phyloP scores from a whole-genome alignment of 1,139 yeast species.

The Sugiyamaella castrensis region DNA sequence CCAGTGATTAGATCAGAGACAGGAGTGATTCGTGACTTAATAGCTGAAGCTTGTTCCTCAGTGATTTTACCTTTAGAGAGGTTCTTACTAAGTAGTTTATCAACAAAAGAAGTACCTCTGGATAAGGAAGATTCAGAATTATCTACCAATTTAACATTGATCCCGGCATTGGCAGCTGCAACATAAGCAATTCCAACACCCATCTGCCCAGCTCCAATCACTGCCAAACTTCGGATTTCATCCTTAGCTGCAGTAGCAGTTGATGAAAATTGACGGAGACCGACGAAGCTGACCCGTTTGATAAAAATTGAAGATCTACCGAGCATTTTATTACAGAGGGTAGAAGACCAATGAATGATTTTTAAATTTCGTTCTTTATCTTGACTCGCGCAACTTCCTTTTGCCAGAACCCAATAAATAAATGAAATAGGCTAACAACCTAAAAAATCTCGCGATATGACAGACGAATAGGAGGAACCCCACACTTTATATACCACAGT shows the following conservation, averaged over 20 bases:
- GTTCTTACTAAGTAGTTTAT: slow-evolving; percentile 40
- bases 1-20: slow-evolving; percentile 32
- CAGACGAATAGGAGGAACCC: no score
- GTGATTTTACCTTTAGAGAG: slow-evolving; percentile 38
- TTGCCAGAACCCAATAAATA: no score
- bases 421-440: no score
- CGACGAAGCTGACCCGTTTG: no score
- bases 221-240: slow-evolving; percentile 29
- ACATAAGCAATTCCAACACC: slow-evolving; percentile 45
- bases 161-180: slow-evolving; percentile 42
- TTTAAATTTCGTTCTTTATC: no score
- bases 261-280: no score
- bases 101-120: slow-evolving; percentile 37
- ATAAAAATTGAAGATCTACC: no score
- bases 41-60: slow-evolving; percentile 34
- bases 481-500: no score
- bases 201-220: slow-evolving; percentile 43
- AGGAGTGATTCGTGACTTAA: slow-evolving; percentile 32
- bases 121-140: slow-evolving; percentile 35
- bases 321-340: no score
- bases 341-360: no score
- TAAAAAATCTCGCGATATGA: no score
- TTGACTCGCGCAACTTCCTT: no score
- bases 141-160: slow-evolving; percentile 40
- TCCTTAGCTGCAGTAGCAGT: neutral